Conservation (phyloP, 2,329 filamentous ascomycete species). For the Aspergillus sclerotialis region DNA sequence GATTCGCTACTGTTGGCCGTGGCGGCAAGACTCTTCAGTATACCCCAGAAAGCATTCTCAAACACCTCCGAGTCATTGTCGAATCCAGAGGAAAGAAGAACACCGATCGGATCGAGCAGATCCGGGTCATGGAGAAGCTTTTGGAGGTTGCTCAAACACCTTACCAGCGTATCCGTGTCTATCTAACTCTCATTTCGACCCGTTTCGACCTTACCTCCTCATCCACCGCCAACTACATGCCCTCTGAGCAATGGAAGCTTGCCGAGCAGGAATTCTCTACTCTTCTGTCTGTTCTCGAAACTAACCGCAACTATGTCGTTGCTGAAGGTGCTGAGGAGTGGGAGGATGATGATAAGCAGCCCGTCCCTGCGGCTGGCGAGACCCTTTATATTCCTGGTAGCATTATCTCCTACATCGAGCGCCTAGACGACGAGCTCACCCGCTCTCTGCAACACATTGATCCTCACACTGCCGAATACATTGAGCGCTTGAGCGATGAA, state of each 20-base stretch:
- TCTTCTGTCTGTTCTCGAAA: constrained; percentile 72
- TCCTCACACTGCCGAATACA: constrained; percentile 97
- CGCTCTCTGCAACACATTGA: constrained; percentile 97
- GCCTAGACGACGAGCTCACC: constrained; percentile 93
- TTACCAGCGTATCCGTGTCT: constrained; percentile 89
- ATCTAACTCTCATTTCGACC: constrained; percentile 84
- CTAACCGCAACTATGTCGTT: constrained; percentile 73
- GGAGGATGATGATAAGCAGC: constrained; percentile 97
- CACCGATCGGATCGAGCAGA: constrained; percentile 90
- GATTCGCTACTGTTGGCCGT: constrained; percentile 81
- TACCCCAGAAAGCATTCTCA: constrained; percentile 96
- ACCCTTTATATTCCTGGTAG: constrained; percentile 89
- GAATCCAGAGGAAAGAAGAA: constrained; percentile 99
- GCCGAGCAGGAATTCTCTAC: constrained; percentile 79
- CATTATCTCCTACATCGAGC: constrained; percentile 87
- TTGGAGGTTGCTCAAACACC: constrained; percentile 80
- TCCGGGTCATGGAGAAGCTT: constrained; percentile 95
- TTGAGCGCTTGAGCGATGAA: constrained; percentile 89
- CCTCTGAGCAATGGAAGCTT: constrained; percentile 92
- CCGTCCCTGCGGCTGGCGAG: constrained; percentile 64
- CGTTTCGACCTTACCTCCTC: constrained; percentile 88
- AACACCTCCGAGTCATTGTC: constrained; percentile 86
- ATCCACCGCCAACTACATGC: constrained; percentile 68
- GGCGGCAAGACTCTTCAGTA: constrained; percentile 85
- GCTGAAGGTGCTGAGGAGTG: constrained; percentile 92